Conservation (phyloP, 148 eudicot species). For the Bassia scoparia region DNA sequence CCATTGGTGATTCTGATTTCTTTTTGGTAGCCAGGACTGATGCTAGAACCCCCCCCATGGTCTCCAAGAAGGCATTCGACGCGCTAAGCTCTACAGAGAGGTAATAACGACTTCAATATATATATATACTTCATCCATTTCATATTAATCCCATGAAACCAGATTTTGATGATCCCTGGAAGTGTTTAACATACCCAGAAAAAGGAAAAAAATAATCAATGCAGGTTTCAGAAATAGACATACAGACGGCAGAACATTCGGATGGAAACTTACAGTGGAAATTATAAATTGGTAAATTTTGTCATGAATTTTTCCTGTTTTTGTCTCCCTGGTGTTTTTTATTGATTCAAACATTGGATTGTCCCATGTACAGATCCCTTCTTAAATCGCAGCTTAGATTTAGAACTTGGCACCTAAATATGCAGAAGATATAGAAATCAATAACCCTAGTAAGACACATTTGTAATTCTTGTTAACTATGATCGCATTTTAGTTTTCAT, state of each 20-base stretch:
- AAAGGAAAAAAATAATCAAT: constrained; percentile 1
- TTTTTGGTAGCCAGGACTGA: no score
- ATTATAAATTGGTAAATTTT: constrained; percentile 68
- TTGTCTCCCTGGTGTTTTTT: constrained; percentile 59
- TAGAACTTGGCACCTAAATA: constrained; percentile 65
- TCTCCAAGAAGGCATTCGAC: constrained; percentile 33
- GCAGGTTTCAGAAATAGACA: constrained; percentile 13
- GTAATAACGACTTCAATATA: no score
- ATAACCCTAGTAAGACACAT: constrained; percentile 8
- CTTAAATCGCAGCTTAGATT: constrained; percentile 50
- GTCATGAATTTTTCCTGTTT: constrained; percentile 65
- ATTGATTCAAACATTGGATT: constrained; percentile 81
- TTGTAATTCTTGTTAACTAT: background rate
- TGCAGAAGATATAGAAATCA: constrained; percentile 9
- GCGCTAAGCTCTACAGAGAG: constrained; percentile 38
- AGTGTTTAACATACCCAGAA: constrained; percentile 10
- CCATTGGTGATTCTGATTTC: constrained; percentile 36
- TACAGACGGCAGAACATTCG: background rate
- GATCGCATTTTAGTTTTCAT: constrained; percentile 11
- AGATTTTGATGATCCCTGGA: constrained; percentile 79
- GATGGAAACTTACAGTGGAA: constrained; percentile 54
- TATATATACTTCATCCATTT: no score
- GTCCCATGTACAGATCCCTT: constrained; percentile 86
- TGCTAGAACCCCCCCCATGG: constrained; percentile 35
- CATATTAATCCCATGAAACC: constrained; percentile 80